Percentiles rank a stretch among this genome's conserved stretches.
phyloP scores from a whole-genome alignment of 2,329 filamentous ascomycete species.

The Rhynchosporium graminicola region DNA sequence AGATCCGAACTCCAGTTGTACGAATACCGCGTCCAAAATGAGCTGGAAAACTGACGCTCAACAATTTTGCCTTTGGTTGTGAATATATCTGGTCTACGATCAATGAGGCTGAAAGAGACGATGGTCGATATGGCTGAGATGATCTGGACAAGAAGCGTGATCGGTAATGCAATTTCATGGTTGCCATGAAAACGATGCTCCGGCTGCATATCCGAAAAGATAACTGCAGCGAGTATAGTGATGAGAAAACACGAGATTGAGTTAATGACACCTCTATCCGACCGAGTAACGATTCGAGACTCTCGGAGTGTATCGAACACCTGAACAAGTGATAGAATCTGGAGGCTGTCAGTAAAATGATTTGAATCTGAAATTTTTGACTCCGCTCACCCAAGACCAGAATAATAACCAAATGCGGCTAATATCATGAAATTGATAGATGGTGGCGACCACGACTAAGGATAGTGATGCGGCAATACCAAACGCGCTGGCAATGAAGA shows the following conservation, averaged over 20 bases:
- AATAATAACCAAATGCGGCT: conserved; percentile 59
- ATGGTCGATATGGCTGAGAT: conserved; percentile 12
- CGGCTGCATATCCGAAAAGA: conserved; percentile 1
- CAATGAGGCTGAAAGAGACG: conserved; percentile 44
- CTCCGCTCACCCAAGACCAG: conserved; percentile 59
- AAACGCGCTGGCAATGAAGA: conserved; percentile 52
- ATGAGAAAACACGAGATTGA: conserved; percentile 20
- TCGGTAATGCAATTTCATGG: conserved; percentile 1
- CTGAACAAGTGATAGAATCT: conserved; percentile 22
- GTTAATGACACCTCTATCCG: conserved; percentile 14
- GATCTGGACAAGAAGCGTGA: conserved; percentile 20
- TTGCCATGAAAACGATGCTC: neutral
- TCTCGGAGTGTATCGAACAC: conserved; percentile 23
- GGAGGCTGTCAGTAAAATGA: conserved; percentile 4
- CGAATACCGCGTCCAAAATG: conserved; percentile 60
- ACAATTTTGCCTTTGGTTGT: conserved; percentile 49
- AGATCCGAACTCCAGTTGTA: conserved; percentile 63
- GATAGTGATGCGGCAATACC: conserved; percentile 58
- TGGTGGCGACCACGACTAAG: conserved; percentile 53
- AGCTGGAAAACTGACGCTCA: conserved; percentile 58
- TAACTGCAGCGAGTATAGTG: conserved; percentile 12
- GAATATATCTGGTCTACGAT: conserved; percentile 66
- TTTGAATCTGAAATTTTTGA: too few species aligned
- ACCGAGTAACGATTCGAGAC: conserved; percentile 16
- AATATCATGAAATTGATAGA: conserved; percentile 37